Base-by-base conservation (phyloP, 129 eudicot species). In the Oenanthe sinensis region DNA sequence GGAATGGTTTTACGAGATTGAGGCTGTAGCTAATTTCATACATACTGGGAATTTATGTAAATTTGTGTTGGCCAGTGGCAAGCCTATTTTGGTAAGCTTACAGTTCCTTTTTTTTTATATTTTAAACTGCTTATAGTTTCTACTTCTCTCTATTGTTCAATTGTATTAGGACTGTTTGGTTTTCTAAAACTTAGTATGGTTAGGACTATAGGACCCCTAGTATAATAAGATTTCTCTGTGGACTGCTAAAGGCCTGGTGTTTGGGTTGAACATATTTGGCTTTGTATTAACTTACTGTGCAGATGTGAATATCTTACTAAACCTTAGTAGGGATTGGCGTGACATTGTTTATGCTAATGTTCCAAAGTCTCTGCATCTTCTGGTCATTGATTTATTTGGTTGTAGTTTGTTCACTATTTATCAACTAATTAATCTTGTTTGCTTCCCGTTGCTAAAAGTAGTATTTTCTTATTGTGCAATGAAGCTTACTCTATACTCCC, bases 51-150 rank as follows among this genome's bases (percentile, higher is more conserved):
- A 55, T 43, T 77, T 96, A 79, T 80, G 86, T 70, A 69, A 70
- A 46, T 83, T 78, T 76, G 90, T 87, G 20, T 44, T 39, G 49
- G 82, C 85, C 47, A 78, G 78, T 49, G 58, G 73, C 42, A 96
- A 92, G 86, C 95, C 97, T 75, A 55, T 85, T 36, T 67, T 96
- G 93, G 99, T 95, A 87, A 85, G 89, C 71, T 26, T 49, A 37
- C 5, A 42, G 4, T 50, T 28, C 6, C 69, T 0, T 9, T 74
- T 46, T 44, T 49, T 43, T 15, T n/a, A n/a, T n/a, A n/a, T n/a
- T 47, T 24, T 43, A 7, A 26, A 65, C 48, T 65, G 28, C 45
- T 8, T 40, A 26, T 55, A 77, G 58, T 22, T 28, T 19, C 8
- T 5, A 1, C 12, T 26, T 36, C 10, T 20, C 42, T 76, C 11